Conservation (phyloP, 2,329 filamentous ascomycete genomes). For the Claviceps cyperi region DNA sequence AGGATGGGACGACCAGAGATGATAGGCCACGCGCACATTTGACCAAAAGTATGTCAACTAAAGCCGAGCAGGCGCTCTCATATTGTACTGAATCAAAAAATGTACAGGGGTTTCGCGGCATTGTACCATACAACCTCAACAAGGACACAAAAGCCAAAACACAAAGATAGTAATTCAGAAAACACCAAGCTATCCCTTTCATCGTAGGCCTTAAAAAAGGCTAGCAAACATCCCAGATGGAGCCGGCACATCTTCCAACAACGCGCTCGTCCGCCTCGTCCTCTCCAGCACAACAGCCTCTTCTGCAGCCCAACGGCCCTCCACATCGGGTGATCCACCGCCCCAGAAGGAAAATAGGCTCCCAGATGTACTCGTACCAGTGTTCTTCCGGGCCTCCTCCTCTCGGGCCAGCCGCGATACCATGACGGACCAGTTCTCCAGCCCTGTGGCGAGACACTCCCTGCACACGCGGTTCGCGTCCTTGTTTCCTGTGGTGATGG, state of each 20-base stretch:
- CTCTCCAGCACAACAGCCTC: slow-evolving; percentile 39
- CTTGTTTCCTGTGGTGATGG: slow-evolving; percentile 12
- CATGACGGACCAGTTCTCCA: slow-evolving; percentile 77
- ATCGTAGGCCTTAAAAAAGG: slow-evolving; percentile 21
- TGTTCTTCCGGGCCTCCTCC: slow-evolving; percentile 26
- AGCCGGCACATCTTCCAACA: slow-evolving; percentile 34
- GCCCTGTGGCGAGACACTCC: slow-evolving; percentile 61
- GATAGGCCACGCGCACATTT: neutral
- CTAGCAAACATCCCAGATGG: slow-evolving; percentile 18
- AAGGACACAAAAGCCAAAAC: neutral
- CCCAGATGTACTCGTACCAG: slow-evolving; percentile 14
- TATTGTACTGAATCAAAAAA: too few species aligned
- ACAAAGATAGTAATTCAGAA: neutral
- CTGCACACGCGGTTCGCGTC: slow-evolving; percentile 44
- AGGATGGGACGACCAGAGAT: neutral
- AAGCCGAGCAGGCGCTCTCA: too few species aligned
- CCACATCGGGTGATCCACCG: slow-evolving; percentile 18
- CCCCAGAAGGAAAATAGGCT: slow-evolving; percentile 24
- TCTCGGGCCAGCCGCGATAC: slow-evolving; percentile 47
- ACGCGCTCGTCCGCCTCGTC: slow-evolving; percentile 32
- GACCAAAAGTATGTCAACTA: too few species aligned
- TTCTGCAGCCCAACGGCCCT: slow-evolving; percentile 40
- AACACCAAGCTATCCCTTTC: neutral
- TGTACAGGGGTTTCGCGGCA: too few species aligned
- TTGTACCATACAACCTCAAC: neutral